Conservation (phyloP, 768 basidiomycete genomes). For the Russula olivacea region DNA sequence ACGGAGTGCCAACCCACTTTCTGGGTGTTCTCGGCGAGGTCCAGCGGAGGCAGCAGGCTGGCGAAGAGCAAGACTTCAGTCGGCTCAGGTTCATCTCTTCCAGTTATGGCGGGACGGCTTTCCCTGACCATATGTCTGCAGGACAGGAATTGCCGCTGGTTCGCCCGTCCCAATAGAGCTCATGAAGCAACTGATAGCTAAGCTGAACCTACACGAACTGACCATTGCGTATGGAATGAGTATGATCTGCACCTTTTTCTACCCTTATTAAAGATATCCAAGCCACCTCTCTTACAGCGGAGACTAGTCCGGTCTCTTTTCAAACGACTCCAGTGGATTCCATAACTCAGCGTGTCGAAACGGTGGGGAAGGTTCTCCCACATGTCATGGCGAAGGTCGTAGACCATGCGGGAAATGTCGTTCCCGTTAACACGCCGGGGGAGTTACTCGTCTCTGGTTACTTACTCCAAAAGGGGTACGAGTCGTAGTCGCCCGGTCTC, state of each 20-base stretch:
- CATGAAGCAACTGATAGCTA: conserved; percentile 65
- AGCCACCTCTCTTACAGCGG: conserved; percentile 41
- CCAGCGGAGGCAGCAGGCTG: conserved; percentile 43
- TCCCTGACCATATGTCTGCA: conserved; percentile 27
- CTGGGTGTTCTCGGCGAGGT: conserved; percentile 67
- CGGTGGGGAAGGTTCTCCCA: conserved; percentile 69
- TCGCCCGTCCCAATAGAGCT: conserved; percentile 73
- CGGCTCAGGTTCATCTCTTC: conserved; percentile 45
- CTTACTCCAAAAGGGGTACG: conserved; percentile 71
- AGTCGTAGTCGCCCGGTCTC: not conserved
- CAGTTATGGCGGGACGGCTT: not conserved
- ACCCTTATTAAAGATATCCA: not conserved
- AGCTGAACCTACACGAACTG: conserved; percentile 61
- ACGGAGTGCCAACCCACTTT: conserved; percentile 85
- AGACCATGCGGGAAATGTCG: conserved; percentile 49
- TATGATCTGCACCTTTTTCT: conserved; percentile 36
- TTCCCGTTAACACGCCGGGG: conserved; percentile 69
- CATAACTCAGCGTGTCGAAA: conserved; percentile 70
- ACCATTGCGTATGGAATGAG: conserved; percentile 88
- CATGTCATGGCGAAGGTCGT: conserved; percentile 75
- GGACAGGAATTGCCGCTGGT: conserved; percentile 81
- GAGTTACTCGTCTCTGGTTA: conserved; percentile 74
- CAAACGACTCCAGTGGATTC: conserved; percentile 69
- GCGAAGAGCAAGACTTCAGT: conserved; percentile 44
- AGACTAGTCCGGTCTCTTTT: conserved; percentile 81